Percentiles rank a stretch among this genome's conserved stretches.
Evolutionary conservation across 2,329 filamentous ascomycete species (phyloP).

Genomic region (Aspergillus novoparasiticus): DNA sequence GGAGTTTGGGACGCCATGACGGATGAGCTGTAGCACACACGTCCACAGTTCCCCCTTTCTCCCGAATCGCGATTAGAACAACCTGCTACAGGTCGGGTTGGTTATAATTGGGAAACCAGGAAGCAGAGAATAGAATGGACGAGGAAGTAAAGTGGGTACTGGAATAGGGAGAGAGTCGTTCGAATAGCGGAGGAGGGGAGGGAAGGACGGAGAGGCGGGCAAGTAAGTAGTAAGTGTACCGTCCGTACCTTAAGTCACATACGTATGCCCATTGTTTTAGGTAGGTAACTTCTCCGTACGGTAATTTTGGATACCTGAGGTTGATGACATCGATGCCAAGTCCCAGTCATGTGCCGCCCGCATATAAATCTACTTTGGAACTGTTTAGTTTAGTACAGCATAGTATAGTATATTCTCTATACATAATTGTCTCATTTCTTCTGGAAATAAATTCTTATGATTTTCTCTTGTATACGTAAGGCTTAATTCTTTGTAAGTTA

Average conservation of each 20-base stretch:
- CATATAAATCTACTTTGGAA: not conserved
- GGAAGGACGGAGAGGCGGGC: constrained; percentile 10
- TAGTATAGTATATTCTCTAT: not conserved
- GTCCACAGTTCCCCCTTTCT: constrained; percentile 21
- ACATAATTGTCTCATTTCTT: not conserved
- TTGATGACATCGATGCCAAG: constrained; percentile 6
- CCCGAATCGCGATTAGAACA: constrained; percentile 9
- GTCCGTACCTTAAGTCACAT: not conserved
- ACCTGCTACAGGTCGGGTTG: not conserved
- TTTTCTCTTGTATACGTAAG: not conserved
- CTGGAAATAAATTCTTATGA: not conserved
- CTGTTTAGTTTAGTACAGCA: no score
- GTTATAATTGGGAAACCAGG: not conserved
- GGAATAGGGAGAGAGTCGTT: constrained; percentile 7
- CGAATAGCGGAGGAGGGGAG: constrained; percentile 9
- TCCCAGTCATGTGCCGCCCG: not conserved
- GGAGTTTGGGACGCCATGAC: constrained; percentile 96
- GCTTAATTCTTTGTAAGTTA: not conserved
- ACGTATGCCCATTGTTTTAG: not conserved
- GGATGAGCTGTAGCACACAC: constrained; percentile 22
- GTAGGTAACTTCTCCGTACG: not conserved
- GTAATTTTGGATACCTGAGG: constrained; percentile 2
- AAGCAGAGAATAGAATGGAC: not conserved
- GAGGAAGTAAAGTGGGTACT: constrained; percentile 1
- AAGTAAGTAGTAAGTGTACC: not conserved